Evolutionary conservation across 306 rosid genomes (phyloP).

Genomic region (Acacia crassicarpa): DNA sequence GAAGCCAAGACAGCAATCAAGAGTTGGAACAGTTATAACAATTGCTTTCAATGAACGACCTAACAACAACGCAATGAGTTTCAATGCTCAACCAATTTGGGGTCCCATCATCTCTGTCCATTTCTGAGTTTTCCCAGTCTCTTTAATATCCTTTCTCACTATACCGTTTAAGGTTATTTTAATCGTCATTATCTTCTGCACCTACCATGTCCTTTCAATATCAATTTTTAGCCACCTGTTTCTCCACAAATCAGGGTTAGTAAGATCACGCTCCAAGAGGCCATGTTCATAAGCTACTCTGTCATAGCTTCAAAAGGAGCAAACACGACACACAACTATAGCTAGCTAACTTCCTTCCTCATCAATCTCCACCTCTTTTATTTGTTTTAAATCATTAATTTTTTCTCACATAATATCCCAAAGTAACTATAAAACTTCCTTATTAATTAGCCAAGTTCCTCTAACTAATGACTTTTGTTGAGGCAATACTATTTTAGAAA

Average conservation of each 20-base stretch:
- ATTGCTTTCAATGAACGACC: background rate
- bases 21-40: background rate
- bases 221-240: background rate
- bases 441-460: too few relatives aligned
- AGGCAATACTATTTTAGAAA: too few relatives aligned
- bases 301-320: too few relatives aligned
- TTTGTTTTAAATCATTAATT: too few relatives aligned
- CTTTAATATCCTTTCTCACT: background rate
- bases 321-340: too few relatives aligned
- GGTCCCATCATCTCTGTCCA: background rate
- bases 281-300: background rate
- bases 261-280: background rate
- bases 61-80: background rate
- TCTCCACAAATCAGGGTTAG: background rate
- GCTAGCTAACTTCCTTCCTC: too few relatives aligned
- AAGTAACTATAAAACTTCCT: too few relatives aligned
- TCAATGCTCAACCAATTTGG: background rate
- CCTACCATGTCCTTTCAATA: background rate
- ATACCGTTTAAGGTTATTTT: background rate
- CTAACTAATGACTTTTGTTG: too few relatives aligned
- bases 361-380: too few relatives aligned
- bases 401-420: too few relatives aligned
- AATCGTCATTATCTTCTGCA: background rate
- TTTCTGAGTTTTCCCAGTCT: background rate
- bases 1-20: too few relatives aligned